These are phyloP conservation scores for Vaccinium myrtillus DNA, from an alignment of 148 eudicot genomes.

Conservation along the genomic window DNA sequence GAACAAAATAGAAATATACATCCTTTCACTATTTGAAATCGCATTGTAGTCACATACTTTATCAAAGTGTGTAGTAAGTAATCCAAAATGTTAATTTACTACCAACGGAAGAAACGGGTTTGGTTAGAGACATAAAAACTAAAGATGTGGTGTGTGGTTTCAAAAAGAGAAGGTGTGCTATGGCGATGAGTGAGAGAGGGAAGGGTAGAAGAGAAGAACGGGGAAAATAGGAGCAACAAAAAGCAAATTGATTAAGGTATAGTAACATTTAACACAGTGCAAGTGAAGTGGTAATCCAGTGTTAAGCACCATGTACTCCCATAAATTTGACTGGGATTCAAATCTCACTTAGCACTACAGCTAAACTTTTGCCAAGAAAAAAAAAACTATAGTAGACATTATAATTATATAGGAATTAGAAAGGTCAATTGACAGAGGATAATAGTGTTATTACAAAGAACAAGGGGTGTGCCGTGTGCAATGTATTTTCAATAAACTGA, in stretches of 20 bases:
- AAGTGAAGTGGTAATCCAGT: too few relatives aligned
- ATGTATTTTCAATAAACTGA: neutral
- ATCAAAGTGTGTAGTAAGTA: neutral
- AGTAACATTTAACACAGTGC: too few relatives aligned
- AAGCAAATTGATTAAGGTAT: too few relatives aligned
- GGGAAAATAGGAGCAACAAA: too few relatives aligned
- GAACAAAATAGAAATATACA: neutral
- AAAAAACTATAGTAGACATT: too few relatives aligned
- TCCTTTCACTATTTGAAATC: neutral
- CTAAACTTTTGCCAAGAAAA: too few relatives aligned
- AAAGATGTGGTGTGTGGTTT: neutral
- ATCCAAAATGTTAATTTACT: neutral
- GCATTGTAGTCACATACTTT: neutral
- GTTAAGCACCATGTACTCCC: too few relatives aligned
- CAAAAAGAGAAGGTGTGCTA: neutral
- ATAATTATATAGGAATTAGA: neutral
- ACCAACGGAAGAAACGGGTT: neutral
- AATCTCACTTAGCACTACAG: too few relatives aligned
- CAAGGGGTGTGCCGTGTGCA: neutral
- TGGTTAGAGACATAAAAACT: neutral
- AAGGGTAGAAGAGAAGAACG: too few relatives aligned
- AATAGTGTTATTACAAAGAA: neutral
- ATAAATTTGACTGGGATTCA: too few relatives aligned
- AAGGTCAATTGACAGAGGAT: neutral
- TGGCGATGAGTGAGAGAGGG: too few relatives aligned